Conservation (phyloP, 768 basidiomycete genomes). For the Auricularia cornea region DNA sequence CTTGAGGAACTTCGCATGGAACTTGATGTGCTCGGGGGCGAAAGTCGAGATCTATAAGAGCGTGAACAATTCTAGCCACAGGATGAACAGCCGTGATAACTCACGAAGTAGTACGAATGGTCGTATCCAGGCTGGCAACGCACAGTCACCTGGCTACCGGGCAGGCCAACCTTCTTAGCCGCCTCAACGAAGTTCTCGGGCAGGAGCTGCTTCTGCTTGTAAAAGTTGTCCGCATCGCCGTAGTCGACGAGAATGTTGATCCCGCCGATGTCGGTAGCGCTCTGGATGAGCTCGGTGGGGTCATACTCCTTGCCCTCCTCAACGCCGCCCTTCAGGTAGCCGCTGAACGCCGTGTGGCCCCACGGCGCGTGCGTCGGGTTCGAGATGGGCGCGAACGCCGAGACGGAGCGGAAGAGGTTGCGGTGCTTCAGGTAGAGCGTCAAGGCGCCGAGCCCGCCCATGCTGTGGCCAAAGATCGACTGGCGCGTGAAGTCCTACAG, state of each 20-base stretch:
- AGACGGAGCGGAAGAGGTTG: constrained; percentile 74
- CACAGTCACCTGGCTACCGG: constrained; percentile 68
- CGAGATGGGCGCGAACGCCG: constrained; percentile 79
- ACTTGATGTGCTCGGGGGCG: constrained; percentile 81
- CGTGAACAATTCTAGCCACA: too few species aligned
- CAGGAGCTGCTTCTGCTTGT: constrained; percentile 77
- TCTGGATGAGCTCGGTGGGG: constrained; percentile 72
- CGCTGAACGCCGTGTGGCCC: constrained; percentile 86
- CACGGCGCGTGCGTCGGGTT: constrained; percentile 85
- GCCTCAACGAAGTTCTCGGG: constrained; percentile 84
- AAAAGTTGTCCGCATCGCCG: constrained; percentile 75
- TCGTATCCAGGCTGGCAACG: constrained; percentile 79
- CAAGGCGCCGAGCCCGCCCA: constrained; percentile 96
- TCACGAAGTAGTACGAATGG: constrained; percentile 82
- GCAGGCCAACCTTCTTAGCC: constrained; percentile 63
- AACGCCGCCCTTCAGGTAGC: constrained; percentile 71
- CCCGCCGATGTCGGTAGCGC: constrained; percentile 33
- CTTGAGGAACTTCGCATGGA: constrained; percentile 84
- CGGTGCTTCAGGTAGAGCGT: constrained; percentile 72
- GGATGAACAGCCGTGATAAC: too few species aligned
- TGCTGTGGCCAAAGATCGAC: constrained; percentile 93
- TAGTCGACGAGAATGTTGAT: constrained; percentile 83
- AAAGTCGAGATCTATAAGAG: constrained; percentile 74
- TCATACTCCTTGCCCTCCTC: constrained; percentile 78
- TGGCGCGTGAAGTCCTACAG: constrained; percentile 69